Evolutionary conservation across 2,329 filamentous ascomycete genomes (phyloP), one percentile per base, ranked within the genome.

Genomic region (Rutstroemia sp.): DNA sequence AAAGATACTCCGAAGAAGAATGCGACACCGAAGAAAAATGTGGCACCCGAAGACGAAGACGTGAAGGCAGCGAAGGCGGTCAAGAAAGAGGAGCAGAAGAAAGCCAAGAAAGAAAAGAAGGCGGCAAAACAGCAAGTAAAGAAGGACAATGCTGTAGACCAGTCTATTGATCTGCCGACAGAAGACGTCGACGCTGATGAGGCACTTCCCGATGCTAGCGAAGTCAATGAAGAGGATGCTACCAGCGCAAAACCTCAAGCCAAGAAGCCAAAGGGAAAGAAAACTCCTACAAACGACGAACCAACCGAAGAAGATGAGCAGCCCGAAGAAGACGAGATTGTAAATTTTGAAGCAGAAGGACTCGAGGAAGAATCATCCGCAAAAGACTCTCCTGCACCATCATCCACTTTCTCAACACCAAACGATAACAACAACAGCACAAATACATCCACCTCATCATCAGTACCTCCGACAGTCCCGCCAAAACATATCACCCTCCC

Each of bases 391-490:
- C 63, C 65, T 19, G 44, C 59, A 53, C 72, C 76, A 14, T 74
- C 76, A 49, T 73, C 76, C 27, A 74, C 76, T n/a, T 73, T 75
- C 47, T 88, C 86, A 7, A 80, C 83, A 23, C 75, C 77, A 2
- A 85, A 84, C 64, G 86, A 89, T 67, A 73, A 72, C 52, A 71
- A 78, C 61, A 70, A 73, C 59, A 76, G 75, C n/a, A 72, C 78
- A 48, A 83, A 81, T 70, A 89, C 87, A 30, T 90, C 87, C 17
- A 79, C 84, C 54, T 88, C 86, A 54, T 89, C 86, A 21, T 78
- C 83, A 48, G 75, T 81, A 12, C 76, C 83, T 6, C 75, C 79
- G 5, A 77, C 79, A 36, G 78, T 82, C 58, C 83, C 82, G 66
- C 80, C 81, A 14, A 88, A 86, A 70, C 80, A 82, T 61, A 80